Conservation (phyloP, 1,139 yeast genomes). For the Yamadazyma atlantica region DNA sequence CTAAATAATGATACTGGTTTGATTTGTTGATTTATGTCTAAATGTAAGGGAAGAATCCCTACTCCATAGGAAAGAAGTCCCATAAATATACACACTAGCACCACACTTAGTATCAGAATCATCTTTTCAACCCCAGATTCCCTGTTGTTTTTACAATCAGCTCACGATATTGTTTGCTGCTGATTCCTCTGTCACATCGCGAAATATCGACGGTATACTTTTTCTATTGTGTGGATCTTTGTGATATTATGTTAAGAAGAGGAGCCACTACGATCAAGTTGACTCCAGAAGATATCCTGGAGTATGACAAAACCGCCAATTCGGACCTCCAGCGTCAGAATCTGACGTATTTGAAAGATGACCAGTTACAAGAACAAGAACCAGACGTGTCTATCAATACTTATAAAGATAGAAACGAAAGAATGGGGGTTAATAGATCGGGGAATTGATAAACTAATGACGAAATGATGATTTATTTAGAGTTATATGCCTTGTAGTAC, state of each 20-base stretch:
- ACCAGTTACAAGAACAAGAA: conserved; percentile 15
- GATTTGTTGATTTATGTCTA: conserved; percentile 16
- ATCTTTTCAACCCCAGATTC: too few relatives aligned
- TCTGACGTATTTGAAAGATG: conserved; percentile 13
- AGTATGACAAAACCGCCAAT: conserved; percentile 38
- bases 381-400: conserved; percentile 15
- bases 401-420: conserved; percentile 16
- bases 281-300: conserved; percentile 65
- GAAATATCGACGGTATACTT: too few relatives aligned
- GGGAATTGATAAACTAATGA: background rate
- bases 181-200: too few relatives aligned
- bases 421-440: conserved; percentile 13
- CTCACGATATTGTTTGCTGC: too few relatives aligned
- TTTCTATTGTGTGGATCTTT: too few relatives aligned
- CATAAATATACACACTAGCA: conserved; percentile 23
- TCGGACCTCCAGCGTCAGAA: conserved; percentile 25
- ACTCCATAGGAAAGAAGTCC: conserved; percentile 30
- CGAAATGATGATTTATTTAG: background rate
- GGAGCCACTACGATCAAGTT: conserved; percentile 64
- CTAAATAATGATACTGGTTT: conserved; percentile 46
- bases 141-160: too few relatives aligned
- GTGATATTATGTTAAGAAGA: conserved; percentile 56
- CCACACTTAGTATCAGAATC: conserved; percentile 12
- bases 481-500: background rate
- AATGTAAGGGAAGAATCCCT: conserved; percentile 30